These are phyloP conservation scores for Triglochin maritima DNA, from an alignment of 106 monocot species.

Conservation along the genomic window DNA sequence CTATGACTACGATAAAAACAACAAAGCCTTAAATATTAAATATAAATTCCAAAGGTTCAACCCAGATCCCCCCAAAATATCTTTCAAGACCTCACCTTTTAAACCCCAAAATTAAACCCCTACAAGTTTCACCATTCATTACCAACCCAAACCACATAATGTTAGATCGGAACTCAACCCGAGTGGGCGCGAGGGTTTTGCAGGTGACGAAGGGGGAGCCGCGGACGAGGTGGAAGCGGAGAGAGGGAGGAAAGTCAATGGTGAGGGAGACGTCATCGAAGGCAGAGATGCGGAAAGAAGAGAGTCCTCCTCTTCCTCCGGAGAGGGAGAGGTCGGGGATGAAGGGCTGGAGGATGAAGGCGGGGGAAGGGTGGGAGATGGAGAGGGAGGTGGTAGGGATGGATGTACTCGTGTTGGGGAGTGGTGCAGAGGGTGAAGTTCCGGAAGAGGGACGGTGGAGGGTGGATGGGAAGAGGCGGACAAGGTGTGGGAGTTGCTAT, in stretches of 20 bases:
- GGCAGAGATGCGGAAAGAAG: conserved; percentile 39
- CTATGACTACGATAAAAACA: no score
- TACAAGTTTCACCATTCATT: no score
- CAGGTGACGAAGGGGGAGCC: conserved; percentile 70
- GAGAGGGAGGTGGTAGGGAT: conserved; percentile 62
- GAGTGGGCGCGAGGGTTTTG: conserved; percentile 26
- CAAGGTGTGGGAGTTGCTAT: no score
- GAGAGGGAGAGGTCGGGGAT: conserved; percentile 67
- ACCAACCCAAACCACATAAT: no score
- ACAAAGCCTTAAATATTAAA: no score
- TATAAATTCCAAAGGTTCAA: no score
- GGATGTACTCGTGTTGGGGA: conserved; percentile 91
- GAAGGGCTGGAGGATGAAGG: conserved; percentile 87
- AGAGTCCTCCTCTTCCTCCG: background rate
- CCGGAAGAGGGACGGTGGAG: conserved; percentile 86
- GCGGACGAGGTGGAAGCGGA: conserved; percentile 71
- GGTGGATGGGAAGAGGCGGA: conserved; percentile 49
- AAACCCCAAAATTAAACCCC: no score
- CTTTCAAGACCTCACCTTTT: no score
- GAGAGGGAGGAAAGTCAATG: conserved; percentile 58
- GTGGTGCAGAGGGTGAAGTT: conserved; percentile 75
- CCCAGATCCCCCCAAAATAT: no score
- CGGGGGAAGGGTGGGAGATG: conserved; percentile 25
- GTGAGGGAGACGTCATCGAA: conserved; percentile 83
- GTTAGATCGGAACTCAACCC: conserved; percentile 38